phyloP scores from a whole-genome alignment of 2,329 filamentous ascomycete genomes.

The Alternaria alternata region DNA sequence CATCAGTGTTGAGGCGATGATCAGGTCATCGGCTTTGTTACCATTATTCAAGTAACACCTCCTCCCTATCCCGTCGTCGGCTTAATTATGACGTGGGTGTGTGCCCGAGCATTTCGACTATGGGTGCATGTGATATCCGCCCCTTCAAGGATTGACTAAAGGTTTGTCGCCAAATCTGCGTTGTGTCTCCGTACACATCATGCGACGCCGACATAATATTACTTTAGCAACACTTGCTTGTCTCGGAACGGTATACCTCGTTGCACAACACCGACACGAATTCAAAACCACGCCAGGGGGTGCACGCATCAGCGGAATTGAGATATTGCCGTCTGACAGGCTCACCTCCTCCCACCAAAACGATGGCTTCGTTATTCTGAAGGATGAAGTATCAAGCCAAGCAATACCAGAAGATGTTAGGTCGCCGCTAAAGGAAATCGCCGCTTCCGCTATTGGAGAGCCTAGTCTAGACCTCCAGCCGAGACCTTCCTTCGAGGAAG shows the following conservation, averaged over 20 bases:
- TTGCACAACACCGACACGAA: conserved; percentile 4
- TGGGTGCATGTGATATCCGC: conserved; percentile 3
- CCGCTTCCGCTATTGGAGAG: not conserved
- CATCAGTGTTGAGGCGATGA: not conserved
- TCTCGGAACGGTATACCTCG: conserved; percentile 10
- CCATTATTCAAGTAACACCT: not conserved
- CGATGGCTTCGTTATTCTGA: not conserved
- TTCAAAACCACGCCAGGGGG: not conserved
- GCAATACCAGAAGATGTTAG: not conserved
- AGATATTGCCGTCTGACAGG: conserved; percentile 9
- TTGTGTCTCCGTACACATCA: not conserved
- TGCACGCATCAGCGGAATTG: conserved; percentile 6
- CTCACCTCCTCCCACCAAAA: not conserved
- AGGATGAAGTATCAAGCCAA: not conserved
- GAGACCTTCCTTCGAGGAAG: not conserved
- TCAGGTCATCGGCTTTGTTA: not conserved
- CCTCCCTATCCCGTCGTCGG: not conserved
- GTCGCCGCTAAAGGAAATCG: not conserved
- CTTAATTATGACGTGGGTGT: not conserved
- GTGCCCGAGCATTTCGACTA: not conserved
- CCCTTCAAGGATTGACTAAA: not conserved
- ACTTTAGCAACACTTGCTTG: conserved; percentile 14
- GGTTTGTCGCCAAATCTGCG: not conserved
- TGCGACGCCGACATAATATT: conserved; percentile 19
- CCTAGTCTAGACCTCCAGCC: not conserved